Percentiles rank a stretch among this genome's conserved stretches.
Evolutionary conservation across 2,329 filamentous ascomycete genomes (phyloP).

Genomic region (Fonsecaea nubica): DNA sequence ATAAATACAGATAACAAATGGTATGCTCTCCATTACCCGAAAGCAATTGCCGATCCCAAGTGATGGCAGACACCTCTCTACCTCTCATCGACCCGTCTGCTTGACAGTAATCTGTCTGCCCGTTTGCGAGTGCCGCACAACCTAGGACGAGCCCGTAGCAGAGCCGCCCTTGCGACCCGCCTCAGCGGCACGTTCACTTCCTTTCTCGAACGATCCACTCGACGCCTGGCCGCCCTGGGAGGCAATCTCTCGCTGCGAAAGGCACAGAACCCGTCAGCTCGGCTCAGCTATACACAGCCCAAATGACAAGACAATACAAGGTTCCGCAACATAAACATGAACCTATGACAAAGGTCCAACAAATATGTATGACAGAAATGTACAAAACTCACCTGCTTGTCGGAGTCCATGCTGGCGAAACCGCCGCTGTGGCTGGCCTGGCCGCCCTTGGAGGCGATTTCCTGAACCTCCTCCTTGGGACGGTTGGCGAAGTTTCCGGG

Average conservation of each 20-base stretch:
- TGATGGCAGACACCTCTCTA: no score
- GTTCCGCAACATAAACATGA: no score
- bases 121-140: not conserved
- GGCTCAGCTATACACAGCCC: no score
- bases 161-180: conserved; percentile 62
- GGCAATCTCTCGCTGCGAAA: conserved; percentile 58
- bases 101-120: no score
- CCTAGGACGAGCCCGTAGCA: conserved; percentile 11
- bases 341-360: no score
- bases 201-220: conserved; percentile 61
- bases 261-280: not conserved
- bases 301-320: not conserved
- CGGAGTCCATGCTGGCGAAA: conserved; percentile 43
- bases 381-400: conserved; percentile 41
- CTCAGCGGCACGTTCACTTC: conserved; percentile 60
- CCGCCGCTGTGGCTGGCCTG: conserved; percentile 44
- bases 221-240: conserved; percentile 63
- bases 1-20: not conserved
- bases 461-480: conserved; percentile 45
- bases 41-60: no score
- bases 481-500: conserved; percentile 49
- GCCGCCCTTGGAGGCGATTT: conserved; percentile 49
- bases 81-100: no score
- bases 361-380: not conserved
- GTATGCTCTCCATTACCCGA: no score